Base-by-base conservation (phyloP, 805 yeast genomes). In the Ogataea allantospora region DNA sequence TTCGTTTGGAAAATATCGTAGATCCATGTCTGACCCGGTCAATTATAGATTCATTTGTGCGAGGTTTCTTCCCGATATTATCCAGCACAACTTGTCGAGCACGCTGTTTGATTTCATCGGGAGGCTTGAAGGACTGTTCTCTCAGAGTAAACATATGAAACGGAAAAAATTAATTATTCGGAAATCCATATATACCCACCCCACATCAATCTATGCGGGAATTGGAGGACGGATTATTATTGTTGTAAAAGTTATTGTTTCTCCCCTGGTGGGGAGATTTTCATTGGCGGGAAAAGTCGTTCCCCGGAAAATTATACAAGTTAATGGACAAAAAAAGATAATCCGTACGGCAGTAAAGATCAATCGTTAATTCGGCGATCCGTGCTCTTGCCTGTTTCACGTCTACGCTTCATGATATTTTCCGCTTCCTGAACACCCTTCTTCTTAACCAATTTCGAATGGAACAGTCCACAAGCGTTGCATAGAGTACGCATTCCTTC, bases 401-500 rank as follows among this genome's bases (percentile, higher is more conserved):
- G 46, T 33, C 65, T 50, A 35, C 50, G 50, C 26, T 36, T 42
- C 51, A 71, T 58, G 22, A 66, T 55, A 9, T 47, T 53, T 10
- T 62, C 67, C 5, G 79, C 79, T 20, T 54, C 65, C 5, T 59
- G 60, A 3, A 47, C 35, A 2, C 79, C 80, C 43, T 65, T 58
- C 43, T 66, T 72, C 47, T 70, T 79, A 4, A 70, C 63, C 38
- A 83, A 54, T 53, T 83, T 83, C 11, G 83, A 70, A 54, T 73
- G 81, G 51, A 79, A 83, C 32, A 89, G 65, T 0, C 97, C 97
- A 64, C 97, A 89, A 0, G 97, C 96, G 60, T 88, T 88, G 62
- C 97, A 88, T 42, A 88, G 67, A 0, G 91, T 83, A 51, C 87
- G 72, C 4, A 80, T 77, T 0, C 95, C 95, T 40, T 76, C 73